Evolutionary conservation across 2,329 filamentous ascomycete species (phyloP).

Genomic region (Orbilia oligospora): DNA sequence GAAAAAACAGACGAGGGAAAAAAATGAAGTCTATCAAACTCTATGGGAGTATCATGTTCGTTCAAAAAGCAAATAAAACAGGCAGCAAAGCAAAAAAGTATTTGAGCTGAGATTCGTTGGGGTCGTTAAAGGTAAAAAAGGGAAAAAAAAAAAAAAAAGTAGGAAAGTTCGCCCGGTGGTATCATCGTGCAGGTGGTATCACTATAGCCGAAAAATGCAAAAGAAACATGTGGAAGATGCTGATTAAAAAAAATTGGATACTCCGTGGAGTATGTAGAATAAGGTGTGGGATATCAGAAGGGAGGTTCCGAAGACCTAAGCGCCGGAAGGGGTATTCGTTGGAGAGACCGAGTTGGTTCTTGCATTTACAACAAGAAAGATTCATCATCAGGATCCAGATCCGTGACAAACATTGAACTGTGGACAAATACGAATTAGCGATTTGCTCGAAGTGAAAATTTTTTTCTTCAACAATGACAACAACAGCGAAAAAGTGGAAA

Average conservation of each 20-base stretch:
- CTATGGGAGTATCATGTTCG: constrained; percentile 58
- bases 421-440: constrained; percentile 31
- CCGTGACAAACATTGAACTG: constrained; percentile 60
- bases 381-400: constrained; percentile 61
- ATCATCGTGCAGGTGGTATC: constrained; percentile 61
- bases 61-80: constrained; percentile 53
- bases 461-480: constrained; percentile 40
- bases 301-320: constrained; percentile 56
- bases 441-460: constrained; percentile 34
- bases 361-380: constrained; percentile 55
- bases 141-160: constrained; percentile 46
- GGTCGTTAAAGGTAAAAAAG: constrained; percentile 48
- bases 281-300: constrained; percentile 38
- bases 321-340: constrained; percentile 55
- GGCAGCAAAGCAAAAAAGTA: constrained; percentile 27
- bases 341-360: constrained; percentile 26
- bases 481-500: constrained; percentile 11
- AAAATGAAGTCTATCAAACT: constrained; percentile 49
- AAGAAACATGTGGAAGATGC: constrained; percentile 38
- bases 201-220: constrained; percentile 59
- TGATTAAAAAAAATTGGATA: constrained; percentile 48
- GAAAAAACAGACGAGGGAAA: constrained; percentile 20
- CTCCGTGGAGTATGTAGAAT: constrained; percentile 40
- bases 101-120: constrained; percentile 59
- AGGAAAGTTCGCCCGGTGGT: constrained; percentile 53